Evolutionary conservation across 2,329 filamentous ascomycete species (phyloP), one percentile per base, ranked within the genome.

Genomic region (Bipolaris zeicola): DNA sequence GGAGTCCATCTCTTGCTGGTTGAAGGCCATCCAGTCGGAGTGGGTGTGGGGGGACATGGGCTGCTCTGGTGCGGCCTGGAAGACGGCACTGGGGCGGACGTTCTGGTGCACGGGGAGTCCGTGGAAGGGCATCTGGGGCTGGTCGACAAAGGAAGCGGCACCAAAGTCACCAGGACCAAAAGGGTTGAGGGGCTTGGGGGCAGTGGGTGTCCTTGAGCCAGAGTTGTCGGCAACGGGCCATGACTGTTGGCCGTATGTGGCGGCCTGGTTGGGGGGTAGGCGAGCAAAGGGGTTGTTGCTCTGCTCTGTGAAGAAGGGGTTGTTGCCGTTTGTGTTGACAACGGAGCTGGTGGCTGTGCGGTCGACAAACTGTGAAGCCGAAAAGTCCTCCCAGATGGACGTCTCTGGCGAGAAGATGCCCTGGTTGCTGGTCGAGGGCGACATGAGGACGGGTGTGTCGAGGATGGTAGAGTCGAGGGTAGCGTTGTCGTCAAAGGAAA

Each of bases 171-270:
- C 75, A 33, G 73, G 71, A 36, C 80, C 77, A 67, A 84, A 85
- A 43, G 87, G 84, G 67, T 90, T 88, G 68, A 91, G 90, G 50
- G 86, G 87, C 71, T 90, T 92, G 62, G 85, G 81, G 59, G 86
- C 87, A 59, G 92, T 86, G 14, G 90, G 89, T 6, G 91, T 94
- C 75, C 87, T 89, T 60, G 90, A 85, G 50, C 87, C 89, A 24
- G 89, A 90, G 66, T 80, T 81, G 65, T 86, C 83, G 73, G 88
- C 39, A 41, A 78, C 82, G 47, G 86, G 80, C 89, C 90, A 93
- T 60, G 78, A 73, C 61, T 80, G 79, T 64, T 83, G 81, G 55
- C 76, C 76, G 61, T 82, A 79, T 61, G 71, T 74, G 72, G 69
- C 77, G 60, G 78, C 75, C 61, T 81, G 81, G 56, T 79, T 76